Conservation (phyloP, 495 filamentous ascomycete species). For the Stereocaulon alpinum region DNA sequence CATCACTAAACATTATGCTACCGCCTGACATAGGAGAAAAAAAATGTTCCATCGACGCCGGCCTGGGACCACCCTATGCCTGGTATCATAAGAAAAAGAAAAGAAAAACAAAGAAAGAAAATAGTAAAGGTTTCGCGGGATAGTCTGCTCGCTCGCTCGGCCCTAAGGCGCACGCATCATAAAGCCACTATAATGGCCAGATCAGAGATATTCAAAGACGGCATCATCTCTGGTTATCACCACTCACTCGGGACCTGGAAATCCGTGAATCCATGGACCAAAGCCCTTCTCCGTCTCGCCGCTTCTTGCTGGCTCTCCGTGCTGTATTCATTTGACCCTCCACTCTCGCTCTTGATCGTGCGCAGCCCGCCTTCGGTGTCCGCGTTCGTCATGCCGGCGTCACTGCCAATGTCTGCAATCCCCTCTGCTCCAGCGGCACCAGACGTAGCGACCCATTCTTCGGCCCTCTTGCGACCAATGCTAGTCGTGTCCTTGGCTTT, state of each 20-base stretch:
- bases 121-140: too few species aligned
- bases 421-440: slow-evolving; percentile 4
- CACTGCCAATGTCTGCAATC: slow-evolving; percentile 15
- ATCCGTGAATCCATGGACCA: slow-evolving; percentile 25
- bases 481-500: slow-evolving; percentile 13
- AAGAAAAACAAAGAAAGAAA: neutral
- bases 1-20: neutral
- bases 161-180: too few species aligned
- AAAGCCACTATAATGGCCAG: too few species aligned
- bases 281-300: slow-evolving; percentile 20
- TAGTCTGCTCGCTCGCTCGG: too few species aligned
- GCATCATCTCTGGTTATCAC: slow-evolving; percentile 7
- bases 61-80: neutral
- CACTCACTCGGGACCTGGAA: slow-evolving; percentile 23
- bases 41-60: neutral
- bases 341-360: slow-evolving; percentile 13
- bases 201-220: neutral
- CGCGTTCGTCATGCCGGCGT: slow-evolving; percentile 13
- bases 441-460: slow-evolving; percentile 22
- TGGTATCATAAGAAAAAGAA: slow-evolving; percentile 11
- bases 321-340: slow-evolving; percentile 11
- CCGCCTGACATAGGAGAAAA: neutral
- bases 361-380: slow-evolving; percentile 9
- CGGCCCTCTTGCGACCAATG: slow-evolving; percentile 18
- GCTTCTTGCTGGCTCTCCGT: slow-evolving; percentile 17